Base-by-base conservation (phyloP, 352 stramenopile genomes). In the Elongisporangium senticosum region DNA sequence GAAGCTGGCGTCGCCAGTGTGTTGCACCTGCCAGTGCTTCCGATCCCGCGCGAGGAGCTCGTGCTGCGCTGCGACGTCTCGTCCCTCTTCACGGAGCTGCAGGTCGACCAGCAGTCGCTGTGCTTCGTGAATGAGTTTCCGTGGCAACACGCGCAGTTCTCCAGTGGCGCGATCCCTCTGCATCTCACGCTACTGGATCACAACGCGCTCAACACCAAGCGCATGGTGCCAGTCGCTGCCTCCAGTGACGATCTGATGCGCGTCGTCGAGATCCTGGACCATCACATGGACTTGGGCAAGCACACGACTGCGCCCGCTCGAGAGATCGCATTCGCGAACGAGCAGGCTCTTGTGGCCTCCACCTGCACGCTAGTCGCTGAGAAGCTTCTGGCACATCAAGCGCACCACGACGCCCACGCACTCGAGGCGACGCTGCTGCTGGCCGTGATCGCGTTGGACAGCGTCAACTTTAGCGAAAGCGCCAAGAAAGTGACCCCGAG, bases 321-420 rank as follows among this genome's bases (percentile, higher is more conserved):
- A 11, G 74, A 90, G 24, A 80, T 94, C 62, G 85, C 82, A 5
- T 94, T 94, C 59, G 66, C 75, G 1, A 54, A 89, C 33, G 80
- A 77, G 14, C 74, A 83, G 21, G 84, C 83, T 19, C 67, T 91
- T 2, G 82, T 91, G 17, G 84, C 80, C 28, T 90, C 78, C 37
- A 87, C 62, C 14, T 94, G 84, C 61, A 92, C 84, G 24, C 58
- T 94, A n/a, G 74, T 94, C n/a, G 84, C 82, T 0, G 84, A 92
- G 59, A 71, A 76, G 53, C 55, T 90, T 11, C 47, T 76, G 21
- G 51, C 53, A 7, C 47, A 54, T 14, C 51, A 59, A 4, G n/a
- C 33, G 40, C 55, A 67, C 4, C 5, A 47, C 3, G 19, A 59
- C 11, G 62, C 63, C 7, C 58, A 77, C 39, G 72, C 74, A 17